Base-by-base conservation (phyloP, 768 basidiomycete genomes). In the Multifurca ochricompacta region DNA sequence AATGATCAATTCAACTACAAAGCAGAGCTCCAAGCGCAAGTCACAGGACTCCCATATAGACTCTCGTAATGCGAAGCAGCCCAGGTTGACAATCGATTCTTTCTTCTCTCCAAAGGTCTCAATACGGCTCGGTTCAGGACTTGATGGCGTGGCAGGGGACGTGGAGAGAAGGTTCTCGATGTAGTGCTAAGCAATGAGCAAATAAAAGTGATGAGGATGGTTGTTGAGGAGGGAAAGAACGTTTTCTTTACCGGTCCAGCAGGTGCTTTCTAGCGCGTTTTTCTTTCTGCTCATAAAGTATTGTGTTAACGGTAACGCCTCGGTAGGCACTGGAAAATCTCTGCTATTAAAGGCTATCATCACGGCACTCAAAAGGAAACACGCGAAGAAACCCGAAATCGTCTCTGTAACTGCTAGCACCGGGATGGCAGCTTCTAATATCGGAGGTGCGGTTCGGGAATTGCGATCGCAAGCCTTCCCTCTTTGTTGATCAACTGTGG, bases 221-320 rank as follows among this genome's bases (percentile, higher is more conserved):
- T 73, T 3, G 76, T 83, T 9, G 76, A 82, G 2, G 75, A 78
- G 31, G 77, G 74, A 10, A 75, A 79, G 67, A 82, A 68, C 44
- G 73, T 85, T 14, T 84, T 85, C 68, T 84, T 84, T 63, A 84
- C 83, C 7, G 83, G 83, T 4, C 76, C 78, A 4, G 83, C 83
- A n/a, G 82, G 82, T 82, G 57, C 46, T 73, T 62, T 11, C 25
- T 8, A 6, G 2, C n/a, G 11, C 23, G 21, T 28, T 14, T 43
- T 41, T 36, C 27, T 36, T 47, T 31, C 34, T 10, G 31, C 4
- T 32, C 19, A 19, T 31, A 19, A 2, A 19, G 37, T 13, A 4
- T 1, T 23, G 16, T 7, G 25, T 36, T 40, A 31, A 39, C n/a
- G 35, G 23, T 31, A 44, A 32, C 18, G 21, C n/a, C 25, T 32